Percentiles rank a stretch among this genome's conserved stretches.
Conservation (phyloP, 805 yeast species). For the Myxozyma melibiosi region DNA sequence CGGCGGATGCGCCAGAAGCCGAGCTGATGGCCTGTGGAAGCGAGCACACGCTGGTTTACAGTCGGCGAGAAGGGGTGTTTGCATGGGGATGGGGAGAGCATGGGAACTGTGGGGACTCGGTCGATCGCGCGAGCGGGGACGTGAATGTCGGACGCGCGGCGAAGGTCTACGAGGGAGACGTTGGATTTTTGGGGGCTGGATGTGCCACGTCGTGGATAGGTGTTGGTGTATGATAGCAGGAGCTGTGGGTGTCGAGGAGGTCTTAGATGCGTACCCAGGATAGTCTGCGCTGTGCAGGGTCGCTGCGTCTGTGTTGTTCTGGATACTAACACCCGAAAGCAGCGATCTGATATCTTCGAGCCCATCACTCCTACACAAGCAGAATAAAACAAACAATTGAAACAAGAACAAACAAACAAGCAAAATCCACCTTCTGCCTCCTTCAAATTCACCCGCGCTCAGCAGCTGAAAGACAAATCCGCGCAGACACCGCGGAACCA, state of each 20-base stretch:
- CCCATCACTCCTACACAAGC: no score
- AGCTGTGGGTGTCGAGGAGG: no score
- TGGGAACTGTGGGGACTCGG: slow-evolving; percentile 77
- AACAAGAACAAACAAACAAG: not conserved
- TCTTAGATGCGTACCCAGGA: no score
- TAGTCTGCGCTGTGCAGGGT: no score
- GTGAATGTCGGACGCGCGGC: slow-evolving; percentile 9
- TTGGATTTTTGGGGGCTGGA: slow-evolving; percentile 36
- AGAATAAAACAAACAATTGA: not conserved
- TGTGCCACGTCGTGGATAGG: slow-evolving; percentile 41
- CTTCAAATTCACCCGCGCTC: not conserved
- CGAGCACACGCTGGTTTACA: slow-evolving; percentile 71
- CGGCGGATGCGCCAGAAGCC: slow-evolving; percentile 25
- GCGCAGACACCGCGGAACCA: no score
- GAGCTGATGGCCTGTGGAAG: slow-evolving; percentile 62
- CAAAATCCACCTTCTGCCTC: not conserved
- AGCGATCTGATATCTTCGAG: no score
- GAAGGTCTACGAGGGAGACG: not conserved
- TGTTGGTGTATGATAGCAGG: no score
- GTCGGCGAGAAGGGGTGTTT: slow-evolving; percentile 45
- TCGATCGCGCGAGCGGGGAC: not conserved
- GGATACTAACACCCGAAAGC: not conserved
- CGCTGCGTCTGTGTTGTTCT: not conserved
- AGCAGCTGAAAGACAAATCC: not conserved
- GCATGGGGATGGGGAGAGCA: slow-evolving; percentile 99